A percentile compares a stretch with the other conserved stretches of the same genome.
These are phyloP conservation scores for Takashimella koratensis DNA, from an alignment of 1,284 basidiomycete species.

Conservation along the genomic window DNA sequence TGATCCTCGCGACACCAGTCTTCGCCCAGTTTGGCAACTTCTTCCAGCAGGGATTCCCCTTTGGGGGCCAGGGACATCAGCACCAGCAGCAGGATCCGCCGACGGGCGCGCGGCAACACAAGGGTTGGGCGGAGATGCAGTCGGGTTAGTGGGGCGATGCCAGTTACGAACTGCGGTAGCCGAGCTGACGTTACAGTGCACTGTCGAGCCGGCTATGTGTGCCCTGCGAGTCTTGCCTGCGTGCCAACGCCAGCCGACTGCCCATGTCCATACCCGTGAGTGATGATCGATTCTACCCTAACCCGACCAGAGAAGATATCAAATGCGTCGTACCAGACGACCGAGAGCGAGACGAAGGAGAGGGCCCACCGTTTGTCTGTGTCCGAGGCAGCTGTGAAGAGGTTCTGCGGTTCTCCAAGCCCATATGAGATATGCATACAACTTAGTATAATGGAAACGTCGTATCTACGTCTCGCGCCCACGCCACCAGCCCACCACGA, in stretches of 20 bases:
- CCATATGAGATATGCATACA: conserved; percentile 23
- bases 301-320: conserved; percentile 34
- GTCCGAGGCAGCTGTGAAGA: conserved; percentile 32
- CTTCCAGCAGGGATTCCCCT: conserved; percentile 40
- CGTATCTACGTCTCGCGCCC: conserved; percentile 67
- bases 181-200: conserved; percentile 25
- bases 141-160: conserved; percentile 17
- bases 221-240: conserved; percentile 39
- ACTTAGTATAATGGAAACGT: conserved; percentile 66
- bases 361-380: conserved; percentile 46
- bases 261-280: conserved; percentile 47
- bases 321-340: conserved; percentile 44
- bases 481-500: conserved; percentile 71
- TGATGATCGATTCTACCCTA: neutral
- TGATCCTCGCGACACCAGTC: conserved; percentile 10
- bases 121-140: conserved; percentile 39
- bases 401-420: conserved; percentile 23
- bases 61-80: conserved; percentile 21
- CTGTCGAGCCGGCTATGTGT: conserved; percentile 46
- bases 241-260: conserved; percentile 47
- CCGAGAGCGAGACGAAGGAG: conserved; percentile 40
- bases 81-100: conserved; percentile 18
- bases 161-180: neutral
- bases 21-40: conserved; percentile 43
- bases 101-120: conserved; percentile 27